These are phyloP conservation scores for Pontederia paniculata DNA, from an alignment of 176 grass and related monocot genomes.

Conservation along the genomic window DNA sequence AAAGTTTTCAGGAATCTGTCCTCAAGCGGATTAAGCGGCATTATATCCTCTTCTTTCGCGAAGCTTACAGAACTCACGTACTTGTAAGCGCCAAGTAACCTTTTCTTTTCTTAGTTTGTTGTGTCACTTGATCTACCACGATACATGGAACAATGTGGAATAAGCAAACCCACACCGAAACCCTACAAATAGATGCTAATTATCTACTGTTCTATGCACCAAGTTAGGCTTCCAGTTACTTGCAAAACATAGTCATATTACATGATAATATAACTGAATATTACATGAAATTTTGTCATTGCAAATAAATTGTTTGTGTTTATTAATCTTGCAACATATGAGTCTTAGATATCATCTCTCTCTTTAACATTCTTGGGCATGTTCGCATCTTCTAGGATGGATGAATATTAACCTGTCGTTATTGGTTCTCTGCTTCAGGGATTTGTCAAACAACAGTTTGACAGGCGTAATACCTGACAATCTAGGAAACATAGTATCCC, in stretches of 20 bases:
- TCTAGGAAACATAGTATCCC: conserved; percentile 36
- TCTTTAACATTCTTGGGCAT: too few relatives aligned
- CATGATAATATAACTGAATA: too few relatives aligned
- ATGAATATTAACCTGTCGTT: too few relatives aligned
- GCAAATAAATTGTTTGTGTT: too few relatives aligned
- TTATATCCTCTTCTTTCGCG: conserved; percentile 26
- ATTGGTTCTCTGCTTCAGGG: conserved; percentile 25
- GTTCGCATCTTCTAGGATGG: too few relatives aligned
- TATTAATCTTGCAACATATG: too few relatives aligned
- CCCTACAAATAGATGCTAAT: too few relatives aligned
- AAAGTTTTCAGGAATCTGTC: conserved; percentile 26
- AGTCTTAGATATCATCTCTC: too few relatives aligned
- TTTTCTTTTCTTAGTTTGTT: background rate
- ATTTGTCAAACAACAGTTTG: conserved; percentile 63
- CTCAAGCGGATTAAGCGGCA: conserved; percentile 31
- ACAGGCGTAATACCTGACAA: conserved; percentile 50
- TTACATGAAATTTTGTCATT: too few relatives aligned
- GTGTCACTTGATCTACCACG: background rate
- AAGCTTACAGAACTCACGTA: conserved; percentile 30
- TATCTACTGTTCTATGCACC: too few relatives aligned
- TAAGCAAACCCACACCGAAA: background rate
- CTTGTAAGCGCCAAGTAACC: conserved; percentile 23
- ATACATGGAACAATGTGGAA: background rate
- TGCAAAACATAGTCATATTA: too few relatives aligned
- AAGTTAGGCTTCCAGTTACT: too few relatives aligned